These are phyloP conservation scores for Panellus pusillus DNA, from an alignment of 768 basidiomycete genomes.

Conservation along the genomic window DNA sequence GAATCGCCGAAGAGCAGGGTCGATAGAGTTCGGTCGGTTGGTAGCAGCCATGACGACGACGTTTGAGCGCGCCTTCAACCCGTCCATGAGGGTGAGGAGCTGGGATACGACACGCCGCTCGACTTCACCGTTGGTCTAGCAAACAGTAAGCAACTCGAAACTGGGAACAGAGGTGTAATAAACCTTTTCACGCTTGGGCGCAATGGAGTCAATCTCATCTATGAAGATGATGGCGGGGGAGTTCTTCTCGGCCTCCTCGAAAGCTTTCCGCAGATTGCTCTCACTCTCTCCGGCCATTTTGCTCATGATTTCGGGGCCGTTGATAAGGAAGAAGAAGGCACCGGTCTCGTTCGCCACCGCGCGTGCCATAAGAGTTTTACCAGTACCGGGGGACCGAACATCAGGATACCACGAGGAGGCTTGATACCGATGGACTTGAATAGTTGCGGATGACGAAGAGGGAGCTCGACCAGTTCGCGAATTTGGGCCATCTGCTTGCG, in stretches of 20 bases:
- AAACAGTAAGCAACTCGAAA: not conserved
- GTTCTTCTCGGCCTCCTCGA: constrained; percentile 99
- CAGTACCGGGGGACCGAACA: constrained; percentile 99
- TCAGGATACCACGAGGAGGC: constrained; percentile 96
- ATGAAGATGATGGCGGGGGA: constrained; percentile 99
- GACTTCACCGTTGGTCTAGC: constrained; percentile 97
- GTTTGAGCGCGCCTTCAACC: constrained; percentile 96
- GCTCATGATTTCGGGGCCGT: constrained; percentile 99
- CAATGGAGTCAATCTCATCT: constrained; percentile 99
- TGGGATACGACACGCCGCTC: constrained; percentile 99
- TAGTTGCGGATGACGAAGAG: constrained; percentile 95
- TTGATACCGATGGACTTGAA: constrained; percentile 99
- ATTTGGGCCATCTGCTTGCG: constrained; percentile 99
- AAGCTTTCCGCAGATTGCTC: constrained; percentile 95
- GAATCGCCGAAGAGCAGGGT: constrained; percentile 97
- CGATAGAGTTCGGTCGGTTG: constrained; percentile 98
- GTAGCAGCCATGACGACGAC: constrained; percentile 99
- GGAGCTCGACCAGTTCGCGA: constrained; percentile 97
- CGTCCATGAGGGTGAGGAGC: constrained; percentile 98
- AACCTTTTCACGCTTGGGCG: constrained; percentile 99
- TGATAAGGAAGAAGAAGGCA: constrained; percentile 99
- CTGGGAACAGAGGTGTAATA: constrained; percentile 16
- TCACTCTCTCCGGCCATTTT: constrained; percentile 99
- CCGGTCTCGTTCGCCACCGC: constrained; percentile 99
- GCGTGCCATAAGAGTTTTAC: constrained; percentile 99